These are phyloP conservation scores for Exophiala xenobiotica DNA, from an alignment of 2,329 filamentous ascomycete species.

Conservation along the genomic window DNA sequence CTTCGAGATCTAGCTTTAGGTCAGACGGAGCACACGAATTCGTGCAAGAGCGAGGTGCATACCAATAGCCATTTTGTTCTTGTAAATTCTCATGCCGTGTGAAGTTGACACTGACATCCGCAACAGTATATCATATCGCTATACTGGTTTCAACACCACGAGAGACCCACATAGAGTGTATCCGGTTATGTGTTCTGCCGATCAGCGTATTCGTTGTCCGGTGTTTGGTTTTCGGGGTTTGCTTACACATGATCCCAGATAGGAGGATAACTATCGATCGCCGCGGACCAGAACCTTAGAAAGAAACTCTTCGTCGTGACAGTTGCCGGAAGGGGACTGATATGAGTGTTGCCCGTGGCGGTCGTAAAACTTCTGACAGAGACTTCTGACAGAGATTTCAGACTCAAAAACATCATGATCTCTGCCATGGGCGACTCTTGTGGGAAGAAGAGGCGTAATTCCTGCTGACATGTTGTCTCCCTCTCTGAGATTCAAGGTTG, in stretches of 20 bases:
- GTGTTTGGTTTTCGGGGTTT: conserved; percentile 12
- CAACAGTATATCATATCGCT: not conserved
- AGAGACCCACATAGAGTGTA: not conserved
- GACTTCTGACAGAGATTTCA: too few relatives aligned
- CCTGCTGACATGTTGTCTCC: not conserved
- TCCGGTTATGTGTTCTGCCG: not conserved
- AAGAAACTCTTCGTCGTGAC: not conserved
- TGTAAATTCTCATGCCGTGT: not conserved
- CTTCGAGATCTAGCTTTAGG: not conserved
- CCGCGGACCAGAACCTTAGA: not conserved
- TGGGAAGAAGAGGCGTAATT: not conserved
- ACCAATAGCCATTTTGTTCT: not conserved
- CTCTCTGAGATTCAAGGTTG: conserved; percentile 3
- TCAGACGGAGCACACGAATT: not conserved
- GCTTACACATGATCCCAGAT: not conserved
- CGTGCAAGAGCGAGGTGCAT: not conserved
- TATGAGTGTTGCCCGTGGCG: not conserved
- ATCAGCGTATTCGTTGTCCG: not conserved
- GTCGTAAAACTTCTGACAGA: not conserved
- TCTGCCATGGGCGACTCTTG: not conserved
- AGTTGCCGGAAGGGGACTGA: not conserved
- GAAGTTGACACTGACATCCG: not conserved
- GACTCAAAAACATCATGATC: not conserved
- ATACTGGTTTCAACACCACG: not conserved
- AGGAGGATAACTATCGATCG: not conserved